A percentile compares a stretch with the other conserved stretches of the same genome.
These are phyloP conservation scores for Colletotrichum sp. DNA, from an alignment of 2,329 filamentous ascomycete genomes.

Conservation along the genomic window DNA sequence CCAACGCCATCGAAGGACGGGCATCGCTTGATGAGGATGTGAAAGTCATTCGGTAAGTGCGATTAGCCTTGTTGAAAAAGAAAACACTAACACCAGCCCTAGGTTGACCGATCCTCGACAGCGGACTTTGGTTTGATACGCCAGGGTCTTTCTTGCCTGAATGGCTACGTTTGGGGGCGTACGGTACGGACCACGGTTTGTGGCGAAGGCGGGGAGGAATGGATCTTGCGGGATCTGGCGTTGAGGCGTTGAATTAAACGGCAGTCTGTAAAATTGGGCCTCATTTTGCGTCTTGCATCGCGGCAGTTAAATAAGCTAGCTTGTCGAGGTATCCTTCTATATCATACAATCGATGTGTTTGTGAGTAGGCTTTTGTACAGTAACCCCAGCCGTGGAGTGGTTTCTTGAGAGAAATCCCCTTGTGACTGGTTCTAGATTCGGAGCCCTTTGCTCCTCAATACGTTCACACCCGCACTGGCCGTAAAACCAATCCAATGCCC, in stretches of 20 bases:
- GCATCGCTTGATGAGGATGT: constrained; percentile 70
- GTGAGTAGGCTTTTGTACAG: not conserved
- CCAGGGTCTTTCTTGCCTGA: not conserved
- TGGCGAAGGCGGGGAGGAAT: not conserved
- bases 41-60: constrained; percentile 73
- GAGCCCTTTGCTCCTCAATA: constrained; percentile 86
- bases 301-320: not conserved
- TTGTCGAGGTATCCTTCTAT: not conserved
- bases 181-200: not conserved
- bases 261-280: not conserved
- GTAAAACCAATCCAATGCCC: constrained; percentile 86
- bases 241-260: not conserved
- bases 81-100: constrained; percentile 28
- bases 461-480: constrained; percentile 76
- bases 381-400: not conserved
- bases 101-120: constrained; percentile 67
- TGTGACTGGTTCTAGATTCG: constrained; percentile 65
- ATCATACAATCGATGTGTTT: not conserved
- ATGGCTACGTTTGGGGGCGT: not conserved
- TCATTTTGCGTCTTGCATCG: not conserved
- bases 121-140: constrained; percentile 42
- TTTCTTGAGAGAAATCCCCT: not conserved
- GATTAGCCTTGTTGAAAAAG: not conserved
- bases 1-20: constrained; percentile 76
- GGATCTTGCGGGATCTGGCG: not conserved